phyloP scores from a whole-genome alignment of 1,284 basidiomycete species.

The Afroboletus lepidellus region DNA sequence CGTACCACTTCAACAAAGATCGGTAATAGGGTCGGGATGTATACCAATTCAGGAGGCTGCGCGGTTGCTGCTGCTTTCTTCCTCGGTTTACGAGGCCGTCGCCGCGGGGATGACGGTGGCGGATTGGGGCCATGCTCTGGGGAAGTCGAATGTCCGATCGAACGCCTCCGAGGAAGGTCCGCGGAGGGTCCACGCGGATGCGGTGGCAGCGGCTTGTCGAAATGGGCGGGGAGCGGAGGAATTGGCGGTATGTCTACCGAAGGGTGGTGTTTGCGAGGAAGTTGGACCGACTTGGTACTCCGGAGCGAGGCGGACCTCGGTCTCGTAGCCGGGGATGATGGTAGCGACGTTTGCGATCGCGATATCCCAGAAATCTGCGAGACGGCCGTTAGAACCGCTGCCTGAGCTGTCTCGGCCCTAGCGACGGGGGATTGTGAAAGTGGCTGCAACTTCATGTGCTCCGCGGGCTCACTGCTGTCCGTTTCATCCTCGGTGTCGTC shows the following conservation, averaged over 20 bases:
- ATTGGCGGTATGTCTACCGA: constrained; percentile 35
- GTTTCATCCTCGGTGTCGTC: constrained; percentile 46
- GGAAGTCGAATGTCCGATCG: constrained; percentile 9
- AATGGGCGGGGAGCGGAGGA: constrained; percentile 39
- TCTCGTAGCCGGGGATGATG: constrained; percentile 19
- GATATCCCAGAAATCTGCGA: background rate
- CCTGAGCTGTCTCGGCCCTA: constrained; percentile 3
- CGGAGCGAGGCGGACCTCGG: constrained; percentile 47
- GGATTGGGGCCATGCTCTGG: background rate
- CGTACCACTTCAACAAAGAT: constrained; percentile 88
- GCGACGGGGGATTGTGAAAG: constrained; percentile 2
- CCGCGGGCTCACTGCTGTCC: constrained; percentile 28
- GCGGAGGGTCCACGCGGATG: constrained; percentile 15
- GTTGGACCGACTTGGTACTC: constrained; percentile 42
- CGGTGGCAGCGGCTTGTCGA: constrained; percentile 32
- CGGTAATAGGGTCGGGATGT: constrained; percentile 77
- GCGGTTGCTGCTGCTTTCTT: constrained; percentile 47
- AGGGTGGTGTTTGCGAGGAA: constrained; percentile 10
- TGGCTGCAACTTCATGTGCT: constrained; percentile 22
- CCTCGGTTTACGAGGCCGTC: constrained; percentile 28
- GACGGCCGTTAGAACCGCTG: constrained; percentile 1
- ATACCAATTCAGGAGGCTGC: constrained; percentile 73
- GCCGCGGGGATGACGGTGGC: constrained; percentile 4
- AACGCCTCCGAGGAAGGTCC: constrained; percentile 4
- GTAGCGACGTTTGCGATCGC: constrained; percentile 13